Evolutionary conservation across 352 stramenopile species (phyloP).

Genomic region (Pilasporangium apinafurcum): DNA sequence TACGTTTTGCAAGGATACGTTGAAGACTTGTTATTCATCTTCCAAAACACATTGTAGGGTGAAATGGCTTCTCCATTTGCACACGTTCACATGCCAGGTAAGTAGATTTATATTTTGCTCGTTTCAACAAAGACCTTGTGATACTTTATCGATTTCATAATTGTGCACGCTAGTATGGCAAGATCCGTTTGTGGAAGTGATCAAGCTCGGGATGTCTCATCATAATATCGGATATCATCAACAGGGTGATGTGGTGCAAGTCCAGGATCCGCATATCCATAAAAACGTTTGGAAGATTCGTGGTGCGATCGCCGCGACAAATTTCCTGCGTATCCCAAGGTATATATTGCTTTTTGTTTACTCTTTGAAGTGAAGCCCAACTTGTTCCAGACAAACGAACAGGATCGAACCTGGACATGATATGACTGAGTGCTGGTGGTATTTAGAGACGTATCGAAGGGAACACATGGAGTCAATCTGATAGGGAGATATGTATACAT

Average conservation of each 20-base stretch:
- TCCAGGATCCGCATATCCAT: conserved; percentile 52
- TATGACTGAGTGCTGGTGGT: too few relatives aligned
- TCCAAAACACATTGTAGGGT: too few relatives aligned
- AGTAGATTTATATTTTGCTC: neutral
- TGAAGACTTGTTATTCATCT: too few relatives aligned
- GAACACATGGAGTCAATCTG: conserved; percentile 48
- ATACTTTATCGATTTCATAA: neutral
- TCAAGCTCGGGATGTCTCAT: conserved; percentile 69
- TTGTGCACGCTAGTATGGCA: conserved; percentile 54
- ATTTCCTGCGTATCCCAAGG: conserved; percentile 69
- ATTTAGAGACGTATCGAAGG: conserved; percentile 33
- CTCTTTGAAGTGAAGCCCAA: too few relatives aligned
- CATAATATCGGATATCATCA: conserved; percentile 39
- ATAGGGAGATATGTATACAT: conserved; percentile 66
- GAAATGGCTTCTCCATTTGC: conserved; percentile 18
- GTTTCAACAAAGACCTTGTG: neutral
- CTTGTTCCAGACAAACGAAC: too few relatives aligned
- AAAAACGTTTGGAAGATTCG: conserved; percentile 79
- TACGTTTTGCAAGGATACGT: too few relatives aligned
- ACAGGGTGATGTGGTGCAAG: conserved; percentile 66
- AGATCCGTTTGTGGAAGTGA: conserved; percentile 81
- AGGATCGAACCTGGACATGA: too few relatives aligned
- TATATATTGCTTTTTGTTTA: too few relatives aligned
- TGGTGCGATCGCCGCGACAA: conserved; percentile 61
- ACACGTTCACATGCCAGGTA: conserved; percentile 20